Evolutionary conservation across 2,329 filamentous ascomycete species (phyloP).

Genomic region (Ambrosiella beaveri): DNA sequence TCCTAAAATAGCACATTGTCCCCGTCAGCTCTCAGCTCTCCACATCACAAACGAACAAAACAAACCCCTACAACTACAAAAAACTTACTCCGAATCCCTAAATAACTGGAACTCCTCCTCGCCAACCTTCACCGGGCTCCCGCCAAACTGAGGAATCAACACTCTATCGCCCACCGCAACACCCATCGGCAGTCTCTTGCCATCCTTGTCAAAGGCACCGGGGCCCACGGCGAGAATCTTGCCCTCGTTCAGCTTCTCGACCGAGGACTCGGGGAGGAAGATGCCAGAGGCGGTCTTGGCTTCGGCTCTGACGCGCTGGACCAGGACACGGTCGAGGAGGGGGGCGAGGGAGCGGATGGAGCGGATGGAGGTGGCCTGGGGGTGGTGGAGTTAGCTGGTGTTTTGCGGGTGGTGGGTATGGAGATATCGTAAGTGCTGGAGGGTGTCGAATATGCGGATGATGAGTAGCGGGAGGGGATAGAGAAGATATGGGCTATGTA

Average conservation of each 20-base stretch:
- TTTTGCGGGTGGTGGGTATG: not conserved
- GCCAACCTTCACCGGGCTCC: constrained; percentile 88
- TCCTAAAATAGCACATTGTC: constrained; percentile 33
- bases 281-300: constrained; percentile 91
- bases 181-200: constrained; percentile 71
- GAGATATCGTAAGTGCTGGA: not conserved
- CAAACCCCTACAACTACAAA: not conserved
- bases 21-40: not conserved
- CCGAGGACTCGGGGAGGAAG: constrained; percentile 89
- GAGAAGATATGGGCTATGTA: no score
- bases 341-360: constrained; percentile 90
- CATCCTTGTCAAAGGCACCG: constrained; percentile 71
- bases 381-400: not conserved
- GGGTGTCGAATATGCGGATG: not conserved
- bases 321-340: constrained; percentile 92
- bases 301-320: constrained; percentile 96
- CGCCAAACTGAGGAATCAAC: constrained; percentile 91
- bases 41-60: not conserved
- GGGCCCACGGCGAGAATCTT: constrained; percentile 92
- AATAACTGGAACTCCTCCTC: constrained; percentile 94
- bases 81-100: constrained; percentile 88
- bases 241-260: constrained; percentile 97
- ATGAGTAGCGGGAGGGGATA: no score
- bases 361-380: constrained; percentile 53
- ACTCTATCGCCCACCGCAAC: constrained; percentile 78